Conservation (phyloP, 164 flowering plant species). For the Santalum album region DNA sequence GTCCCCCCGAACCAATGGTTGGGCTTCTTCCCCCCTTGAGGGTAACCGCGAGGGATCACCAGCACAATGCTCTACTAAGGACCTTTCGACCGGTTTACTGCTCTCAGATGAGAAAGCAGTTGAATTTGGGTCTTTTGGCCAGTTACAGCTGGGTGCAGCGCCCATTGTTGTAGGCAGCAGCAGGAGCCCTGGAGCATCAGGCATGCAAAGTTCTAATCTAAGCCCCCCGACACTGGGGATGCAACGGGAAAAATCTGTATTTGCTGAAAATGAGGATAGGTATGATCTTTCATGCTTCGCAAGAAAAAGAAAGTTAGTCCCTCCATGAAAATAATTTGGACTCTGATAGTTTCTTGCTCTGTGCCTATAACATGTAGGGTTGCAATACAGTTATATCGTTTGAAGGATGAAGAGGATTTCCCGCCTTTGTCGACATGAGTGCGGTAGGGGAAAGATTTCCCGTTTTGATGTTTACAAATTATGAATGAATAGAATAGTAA, state of each 20-base stretch:
- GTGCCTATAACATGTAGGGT: too few species aligned
- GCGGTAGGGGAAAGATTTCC: conserved; percentile 2
- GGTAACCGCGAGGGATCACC: conserved; percentile 10
- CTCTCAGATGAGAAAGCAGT: conserved; percentile 18
- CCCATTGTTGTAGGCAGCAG: conserved; percentile 12
- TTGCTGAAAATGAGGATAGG: conserved; percentile 29
- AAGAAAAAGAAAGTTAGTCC: too few species aligned
- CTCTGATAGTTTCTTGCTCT: conserved; percentile 5
- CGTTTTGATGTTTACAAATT: conserved; percentile 3
- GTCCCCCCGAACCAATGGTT: conserved; percentile 47
- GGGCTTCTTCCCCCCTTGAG: conserved; percentile 14
- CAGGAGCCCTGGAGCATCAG: conserved; percentile 9
- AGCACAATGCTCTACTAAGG: conserved; percentile 7
- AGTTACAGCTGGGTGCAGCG: conserved; percentile 11
- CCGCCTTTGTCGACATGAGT: conserved; percentile 49
- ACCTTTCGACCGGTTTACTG: conserved; percentile 21
- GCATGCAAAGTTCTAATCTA: conserved; percentile 5
- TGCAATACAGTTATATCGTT: conserved; percentile 25
- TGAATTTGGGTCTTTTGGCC: conserved; percentile 33
- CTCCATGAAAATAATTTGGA: not conserved
- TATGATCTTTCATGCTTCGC: conserved; percentile 9
- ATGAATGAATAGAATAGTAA: conserved; percentile 7
- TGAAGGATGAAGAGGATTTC: conserved; percentile 60
- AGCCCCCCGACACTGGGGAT: conserved; percentile 1
- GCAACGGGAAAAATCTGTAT: conserved; percentile 17